phyloP scores from a whole-genome alignment of 768 basidiomycete species.

The Auricularia auricula-judae region DNA sequence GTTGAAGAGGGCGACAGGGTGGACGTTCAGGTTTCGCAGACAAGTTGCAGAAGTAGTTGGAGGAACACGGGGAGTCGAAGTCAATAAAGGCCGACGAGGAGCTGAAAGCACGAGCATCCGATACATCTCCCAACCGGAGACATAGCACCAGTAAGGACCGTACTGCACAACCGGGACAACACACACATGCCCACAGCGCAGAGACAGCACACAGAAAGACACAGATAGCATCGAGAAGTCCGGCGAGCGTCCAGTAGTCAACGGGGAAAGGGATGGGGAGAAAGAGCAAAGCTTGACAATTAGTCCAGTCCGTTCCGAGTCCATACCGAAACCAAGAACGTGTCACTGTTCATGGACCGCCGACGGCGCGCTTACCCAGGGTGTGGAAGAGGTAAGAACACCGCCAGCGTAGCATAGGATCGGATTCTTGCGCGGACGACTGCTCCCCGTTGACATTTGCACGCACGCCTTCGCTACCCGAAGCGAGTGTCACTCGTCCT shows the following conservation, averaged over 20 bases:
- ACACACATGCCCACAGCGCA: background rate
- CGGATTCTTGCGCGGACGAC: background rate
- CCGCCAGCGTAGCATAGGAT: background rate
- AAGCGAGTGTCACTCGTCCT: background rate
- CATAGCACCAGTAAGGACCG: slow-evolving; percentile 24
- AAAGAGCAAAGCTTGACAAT: background rate
- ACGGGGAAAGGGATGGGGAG: background rate
- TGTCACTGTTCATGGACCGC: background rate
- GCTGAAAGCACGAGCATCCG: slow-evolving; percentile 1
- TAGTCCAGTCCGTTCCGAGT: slow-evolving; percentile 1
- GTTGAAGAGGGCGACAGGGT: slow-evolving; percentile 11
- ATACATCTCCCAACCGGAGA: slow-evolving; percentile 17
- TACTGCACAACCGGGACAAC: background rate
- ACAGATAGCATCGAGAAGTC: background rate
- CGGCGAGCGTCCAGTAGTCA: background rate
- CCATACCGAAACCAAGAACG: slow-evolving; percentile 1
- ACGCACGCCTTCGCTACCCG: background rate
- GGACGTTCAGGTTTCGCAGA: background rate
- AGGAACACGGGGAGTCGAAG: slow-evolving; percentile 20
- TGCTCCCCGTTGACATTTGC: background rate
- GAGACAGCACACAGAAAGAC: background rate
- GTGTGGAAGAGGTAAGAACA: background rate
- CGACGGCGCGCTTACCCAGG: background rate
- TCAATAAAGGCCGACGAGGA: slow-evolving; percentile 25
- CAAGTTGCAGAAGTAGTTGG: background rate